Conservation (phyloP, 108 stramenopile genomes). For the Cylindrotheca fusiformis region DNA sequence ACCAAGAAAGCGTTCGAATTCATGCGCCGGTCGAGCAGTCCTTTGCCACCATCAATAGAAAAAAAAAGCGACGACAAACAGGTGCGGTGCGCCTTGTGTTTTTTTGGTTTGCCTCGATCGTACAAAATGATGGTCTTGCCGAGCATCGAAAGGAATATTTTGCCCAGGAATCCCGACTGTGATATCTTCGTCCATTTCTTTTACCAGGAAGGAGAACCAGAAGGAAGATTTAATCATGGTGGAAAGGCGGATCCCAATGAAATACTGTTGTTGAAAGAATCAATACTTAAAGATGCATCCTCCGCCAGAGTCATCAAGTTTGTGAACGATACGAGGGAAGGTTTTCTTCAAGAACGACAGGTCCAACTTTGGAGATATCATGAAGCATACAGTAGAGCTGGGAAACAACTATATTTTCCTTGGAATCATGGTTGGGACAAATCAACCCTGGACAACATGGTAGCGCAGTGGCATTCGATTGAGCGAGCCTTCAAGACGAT, state of each 20-base stretch:
- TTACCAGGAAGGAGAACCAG: slow-evolving; percentile 10
- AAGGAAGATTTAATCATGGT: slow-evolving; percentile 6
- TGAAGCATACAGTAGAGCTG: slow-evolving; percentile 15
- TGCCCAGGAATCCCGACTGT: slow-evolving; percentile 32
- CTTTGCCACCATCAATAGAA: too few relatives aligned
- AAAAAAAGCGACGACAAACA: slow-evolving; percentile 10
- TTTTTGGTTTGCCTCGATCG: slow-evolving; percentile 40
- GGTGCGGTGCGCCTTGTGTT: slow-evolving; percentile 20
- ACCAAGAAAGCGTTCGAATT: background rate
- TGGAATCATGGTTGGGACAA: slow-evolving; percentile 2
- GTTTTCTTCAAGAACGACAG: slow-evolving; percentile 24
- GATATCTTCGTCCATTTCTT: slow-evolving; percentile 37
- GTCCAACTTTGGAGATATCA: slow-evolving; percentile 21
- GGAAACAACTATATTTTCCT: slow-evolving; percentile 18
- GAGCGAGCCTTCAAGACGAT: slow-evolving; percentile 24
- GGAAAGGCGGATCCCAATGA: slow-evolving; percentile 1
- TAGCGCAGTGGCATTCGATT: slow-evolving; percentile 29
- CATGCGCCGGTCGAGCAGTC: background rate
- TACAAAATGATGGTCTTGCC: slow-evolving; percentile 40
- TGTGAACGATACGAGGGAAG: slow-evolving; percentile 31
- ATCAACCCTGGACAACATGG: slow-evolving; percentile 22
- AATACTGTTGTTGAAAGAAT: background rate
- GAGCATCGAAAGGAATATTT: slow-evolving; percentile 29
- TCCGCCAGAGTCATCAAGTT: slow-evolving; percentile 17
- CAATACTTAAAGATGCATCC: background rate